Percentiles rank a stretch among this genome's conserved stretches.
Conservation (phyloP, 352 stramenopile genomes). For the Globisporangium spinosum region DNA sequence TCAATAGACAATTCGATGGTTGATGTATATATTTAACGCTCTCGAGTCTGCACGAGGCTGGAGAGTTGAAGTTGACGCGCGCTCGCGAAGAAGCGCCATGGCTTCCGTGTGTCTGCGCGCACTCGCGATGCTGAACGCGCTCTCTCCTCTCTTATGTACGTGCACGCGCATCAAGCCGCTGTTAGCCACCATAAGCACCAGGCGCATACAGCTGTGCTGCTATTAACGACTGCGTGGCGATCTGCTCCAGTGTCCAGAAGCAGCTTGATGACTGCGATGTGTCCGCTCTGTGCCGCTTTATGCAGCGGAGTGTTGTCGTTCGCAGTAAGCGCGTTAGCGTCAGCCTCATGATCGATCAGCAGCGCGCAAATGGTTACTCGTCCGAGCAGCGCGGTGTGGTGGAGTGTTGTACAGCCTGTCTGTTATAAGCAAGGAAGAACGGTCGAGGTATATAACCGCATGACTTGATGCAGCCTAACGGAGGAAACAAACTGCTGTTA, state of each 20-base stretch:
- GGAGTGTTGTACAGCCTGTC: constrained; percentile 27
- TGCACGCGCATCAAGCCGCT: neutral
- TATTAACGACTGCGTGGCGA: neutral
- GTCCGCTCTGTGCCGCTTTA: constrained; percentile 37
- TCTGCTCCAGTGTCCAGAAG: constrained; percentile 26
- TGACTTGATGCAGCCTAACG: neutral
- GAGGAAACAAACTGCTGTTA: neutral
- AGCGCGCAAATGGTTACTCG: constrained; percentile 25
- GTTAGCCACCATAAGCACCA: neutral
- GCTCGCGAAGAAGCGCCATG: constrained; percentile 22
- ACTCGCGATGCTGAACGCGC: constrained; percentile 28
- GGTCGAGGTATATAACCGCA: neutral
- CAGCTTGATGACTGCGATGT: constrained; percentile 19
- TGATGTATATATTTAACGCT: neutral
- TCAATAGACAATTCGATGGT: no score
- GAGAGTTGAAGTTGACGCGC: constrained; percentile 6
- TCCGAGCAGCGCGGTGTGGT: constrained; percentile 38
- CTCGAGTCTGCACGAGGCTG: neutral
- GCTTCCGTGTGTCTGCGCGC: constrained; percentile 32
- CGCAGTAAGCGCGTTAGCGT: constrained; percentile 17
- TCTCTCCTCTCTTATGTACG: constrained; percentile 24
- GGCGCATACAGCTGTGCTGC: no score
- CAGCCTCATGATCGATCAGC: constrained; percentile 22
- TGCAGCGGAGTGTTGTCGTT: constrained; percentile 31
- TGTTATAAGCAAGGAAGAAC: constrained; percentile 8